phyloP scores from a whole-genome alignment of 1,139 yeast genomes.

The Citeromyces hawaiiensis region DNA sequence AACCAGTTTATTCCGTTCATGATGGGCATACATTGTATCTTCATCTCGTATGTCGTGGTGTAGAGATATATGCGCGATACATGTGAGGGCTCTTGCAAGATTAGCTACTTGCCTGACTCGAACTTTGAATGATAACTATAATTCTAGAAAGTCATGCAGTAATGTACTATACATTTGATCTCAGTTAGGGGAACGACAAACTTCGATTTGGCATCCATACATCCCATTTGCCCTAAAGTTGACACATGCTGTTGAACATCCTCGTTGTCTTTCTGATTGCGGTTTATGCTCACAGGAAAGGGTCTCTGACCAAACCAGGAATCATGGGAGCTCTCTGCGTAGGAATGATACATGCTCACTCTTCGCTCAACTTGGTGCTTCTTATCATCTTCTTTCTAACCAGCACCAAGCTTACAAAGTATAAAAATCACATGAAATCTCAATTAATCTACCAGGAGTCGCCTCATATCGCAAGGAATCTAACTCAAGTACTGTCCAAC shows the following conservation, averaged over 20 bases:
- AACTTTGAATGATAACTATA: too few species aligned
- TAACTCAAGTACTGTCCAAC: slow-evolving; percentile 28
- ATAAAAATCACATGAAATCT: slow-evolving; percentile 7
- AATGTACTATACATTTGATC: too few species aligned
- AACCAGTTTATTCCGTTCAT: too few species aligned
- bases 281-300: slow-evolving; percentile 17
- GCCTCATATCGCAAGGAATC: slow-evolving; percentile 17
- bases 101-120: too few species aligned
- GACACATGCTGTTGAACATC: slow-evolving; percentile 2
- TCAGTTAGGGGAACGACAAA: too few species aligned
- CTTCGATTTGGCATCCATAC: too few species aligned
- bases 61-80: too few species aligned
- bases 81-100: too few species aligned
- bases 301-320: slow-evolving; percentile 24
- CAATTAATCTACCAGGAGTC: slow-evolving; percentile 10
- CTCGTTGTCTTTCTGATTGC: slow-evolving; percentile 6
- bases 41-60: too few species aligned
- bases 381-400: slow-evolving; percentile 24
- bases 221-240: too few species aligned
- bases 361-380: slow-evolving; percentile 19
- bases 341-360: slow-evolving; percentile 25
- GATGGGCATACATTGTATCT: too few species aligned
- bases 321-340: slow-evolving; percentile 22
- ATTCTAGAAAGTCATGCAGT: too few species aligned
- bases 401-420: slow-evolving; percentile 27